Conservation (phyloP, 352 stramenopile species). For the Pythium rishiriense region DNA sequence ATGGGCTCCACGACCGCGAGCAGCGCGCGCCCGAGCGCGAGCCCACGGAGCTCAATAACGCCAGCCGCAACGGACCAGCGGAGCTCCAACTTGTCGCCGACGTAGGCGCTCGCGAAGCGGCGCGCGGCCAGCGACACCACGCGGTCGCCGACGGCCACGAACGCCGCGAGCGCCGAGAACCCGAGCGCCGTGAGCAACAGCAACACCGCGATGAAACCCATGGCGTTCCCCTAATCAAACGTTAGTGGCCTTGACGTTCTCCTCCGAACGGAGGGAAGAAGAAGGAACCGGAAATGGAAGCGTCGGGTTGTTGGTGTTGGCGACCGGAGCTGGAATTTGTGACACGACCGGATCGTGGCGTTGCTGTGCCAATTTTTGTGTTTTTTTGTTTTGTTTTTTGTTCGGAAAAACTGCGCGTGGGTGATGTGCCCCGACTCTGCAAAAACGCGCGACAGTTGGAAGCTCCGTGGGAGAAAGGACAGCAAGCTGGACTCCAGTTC, state of each 20-base stretch:
- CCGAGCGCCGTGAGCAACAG: slow-evolving; percentile 29
- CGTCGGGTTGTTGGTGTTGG: slow-evolving; percentile 10
- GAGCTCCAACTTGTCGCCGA: slow-evolving; percentile 61
- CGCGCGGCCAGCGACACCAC: slow-evolving; percentile 59
- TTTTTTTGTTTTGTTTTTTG: not conserved
- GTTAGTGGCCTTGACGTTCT: no score
- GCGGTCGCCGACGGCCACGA: slow-evolving; percentile 52
- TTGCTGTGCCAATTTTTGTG: not conserved
- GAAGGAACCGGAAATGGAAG: not conserved
- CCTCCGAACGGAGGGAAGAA: no score
- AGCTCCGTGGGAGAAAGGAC: slow-evolving; percentile 6
- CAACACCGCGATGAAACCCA: slow-evolving; percentile 38
- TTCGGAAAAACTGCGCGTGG: not conserved
- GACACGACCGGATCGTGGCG: slow-evolving; percentile 5
- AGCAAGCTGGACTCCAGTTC: slow-evolving; percentile 21
- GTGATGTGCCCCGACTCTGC: slow-evolving; percentile 7
- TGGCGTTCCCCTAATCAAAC: not conserved
- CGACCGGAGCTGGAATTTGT: slow-evolving; percentile 2
- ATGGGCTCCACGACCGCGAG: slow-evolving; percentile 60
- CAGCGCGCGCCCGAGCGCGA: slow-evolving; percentile 44
- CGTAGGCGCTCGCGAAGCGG: slow-evolving; percentile 38
- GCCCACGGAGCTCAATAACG: slow-evolving; percentile 56
- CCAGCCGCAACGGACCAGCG: slow-evolving; percentile 65
- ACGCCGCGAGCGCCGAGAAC: slow-evolving; percentile 24
- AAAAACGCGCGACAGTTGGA: slow-evolving; percentile 24